Evolutionary conservation across 2,329 filamentous ascomycete genomes (phyloP).

Genomic region (Drechslera avenae): DNA sequence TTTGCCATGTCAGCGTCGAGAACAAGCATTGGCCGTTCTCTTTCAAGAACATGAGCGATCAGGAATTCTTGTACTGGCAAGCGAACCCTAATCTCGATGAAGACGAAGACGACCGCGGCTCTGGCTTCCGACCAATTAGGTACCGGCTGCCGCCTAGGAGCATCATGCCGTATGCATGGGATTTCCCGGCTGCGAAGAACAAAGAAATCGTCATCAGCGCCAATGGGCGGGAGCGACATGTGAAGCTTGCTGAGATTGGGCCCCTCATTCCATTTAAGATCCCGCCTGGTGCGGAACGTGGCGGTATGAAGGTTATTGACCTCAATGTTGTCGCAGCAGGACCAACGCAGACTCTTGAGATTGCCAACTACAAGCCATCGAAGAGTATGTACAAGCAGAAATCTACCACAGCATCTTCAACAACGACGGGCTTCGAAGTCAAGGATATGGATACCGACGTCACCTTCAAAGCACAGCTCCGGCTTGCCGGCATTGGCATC

Average conservation of each 20-base stretch:
- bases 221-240: conserved; percentile 80
- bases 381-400: conserved; percentile 87
- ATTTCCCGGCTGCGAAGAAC: conserved; percentile 96
- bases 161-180: conserved; percentile 99
- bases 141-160: conserved; percentile 91
- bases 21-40: conserved; percentile 97
- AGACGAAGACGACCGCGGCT: conserved; percentile 79
- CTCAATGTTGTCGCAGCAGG: conserved; percentile 95
- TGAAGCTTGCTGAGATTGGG: conserved; percentile 95
- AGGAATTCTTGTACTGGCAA: conserved; percentile 96
- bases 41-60: conserved; percentile 97
- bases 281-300: conserved; percentile 65
- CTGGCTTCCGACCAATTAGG: conserved; percentile 88
- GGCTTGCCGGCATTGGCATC: conserved; percentile 86
- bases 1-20: conserved; percentile 87
- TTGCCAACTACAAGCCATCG: conserved; percentile 91
- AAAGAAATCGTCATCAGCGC: conserved; percentile 87
- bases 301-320: conserved; percentile 84
- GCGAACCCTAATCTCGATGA: conserved; percentile 91
- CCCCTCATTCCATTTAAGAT: conserved; percentile 95
- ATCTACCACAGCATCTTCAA: conserved; percentile 61
- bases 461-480: conserved; percentile 86
- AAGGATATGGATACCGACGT: conserved; percentile 88
- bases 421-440: conserved; percentile 81
- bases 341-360: conserved; percentile 89